These are phyloP conservation scores for Chlamydomonas incerta DNA, from an alignment of 139 green algal species.

Conservation along the genomic window DNA sequence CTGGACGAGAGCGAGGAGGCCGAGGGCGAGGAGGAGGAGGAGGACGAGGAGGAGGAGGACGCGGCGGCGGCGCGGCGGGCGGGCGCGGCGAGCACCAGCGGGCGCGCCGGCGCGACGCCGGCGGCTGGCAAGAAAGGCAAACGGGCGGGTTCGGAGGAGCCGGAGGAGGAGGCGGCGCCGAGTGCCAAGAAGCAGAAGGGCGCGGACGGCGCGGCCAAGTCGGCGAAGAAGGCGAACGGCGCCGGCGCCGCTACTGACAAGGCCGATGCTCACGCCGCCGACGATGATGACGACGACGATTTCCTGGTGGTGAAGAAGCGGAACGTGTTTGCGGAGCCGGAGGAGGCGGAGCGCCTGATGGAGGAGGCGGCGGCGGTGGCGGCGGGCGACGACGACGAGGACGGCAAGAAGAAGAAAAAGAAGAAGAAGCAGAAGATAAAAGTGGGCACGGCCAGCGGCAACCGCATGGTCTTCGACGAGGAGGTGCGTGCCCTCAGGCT, in stretches of 20 bases:
- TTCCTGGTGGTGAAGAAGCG: conserved; percentile 66
- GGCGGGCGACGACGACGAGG: neutral
- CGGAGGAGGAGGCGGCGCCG: neutral
- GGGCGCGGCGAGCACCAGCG: neutral
- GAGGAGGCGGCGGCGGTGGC: neutral
- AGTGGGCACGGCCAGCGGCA: conserved; percentile 46
- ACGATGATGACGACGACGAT: conserved; percentile 52
- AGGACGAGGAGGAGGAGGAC: conserved; percentile 2
- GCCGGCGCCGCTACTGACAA: neutral
- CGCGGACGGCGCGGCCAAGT: neutral
- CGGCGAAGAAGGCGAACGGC: neutral
- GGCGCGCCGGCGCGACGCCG: neutral
- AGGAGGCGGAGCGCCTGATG: neutral
- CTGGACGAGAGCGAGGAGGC: conserved; percentile 19
- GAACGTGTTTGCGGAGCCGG: conserved; percentile 59
- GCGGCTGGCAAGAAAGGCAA: neutral
- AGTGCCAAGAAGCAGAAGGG: neutral
- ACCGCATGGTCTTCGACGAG: conserved; percentile 84
- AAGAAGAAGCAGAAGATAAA: conserved; percentile 84
- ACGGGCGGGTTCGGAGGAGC: neutral
- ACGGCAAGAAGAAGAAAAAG: conserved; percentile 67
- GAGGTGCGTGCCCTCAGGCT: too few species aligned
- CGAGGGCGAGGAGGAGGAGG: conserved; percentile 10
- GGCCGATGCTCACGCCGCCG: too few species aligned
- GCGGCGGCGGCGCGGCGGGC: neutral